These are phyloP conservation scores for Beta vulgaris DNA, from an alignment of 148 eudicot species.

Conservation along the genomic window DNA sequence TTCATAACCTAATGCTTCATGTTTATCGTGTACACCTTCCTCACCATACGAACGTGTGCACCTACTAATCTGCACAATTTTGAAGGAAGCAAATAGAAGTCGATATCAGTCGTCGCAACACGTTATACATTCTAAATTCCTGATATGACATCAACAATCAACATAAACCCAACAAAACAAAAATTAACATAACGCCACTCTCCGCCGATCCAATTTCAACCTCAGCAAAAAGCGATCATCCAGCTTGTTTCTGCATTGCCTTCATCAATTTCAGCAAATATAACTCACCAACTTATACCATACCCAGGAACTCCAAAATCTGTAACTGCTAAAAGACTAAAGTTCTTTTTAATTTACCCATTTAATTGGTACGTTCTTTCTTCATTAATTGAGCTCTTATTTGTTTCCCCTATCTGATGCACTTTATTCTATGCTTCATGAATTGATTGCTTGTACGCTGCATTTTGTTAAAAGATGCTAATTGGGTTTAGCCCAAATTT, in stretches of 20 bases:
- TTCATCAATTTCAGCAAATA: background rate
- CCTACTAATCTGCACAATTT: too few species aligned
- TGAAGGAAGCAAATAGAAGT: too few species aligned
- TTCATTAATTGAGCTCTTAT: background rate
- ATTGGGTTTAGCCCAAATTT: background rate
- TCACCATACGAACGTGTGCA: too few species aligned
- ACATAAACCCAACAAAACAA: too few species aligned
- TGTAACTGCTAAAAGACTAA: too few species aligned
- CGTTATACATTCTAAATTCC: too few species aligned
- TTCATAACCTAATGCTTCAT: too few species aligned
- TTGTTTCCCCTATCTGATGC: background rate
- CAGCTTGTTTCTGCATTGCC: too few species aligned
- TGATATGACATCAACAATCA: too few species aligned
- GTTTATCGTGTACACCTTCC: too few species aligned
- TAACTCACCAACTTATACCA: background rate
- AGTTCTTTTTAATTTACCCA: background rate
- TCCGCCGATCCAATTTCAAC: background rate
- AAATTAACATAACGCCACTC: background rate
- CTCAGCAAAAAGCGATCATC: background rate
- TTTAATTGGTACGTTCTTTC: background rate
- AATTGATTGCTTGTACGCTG: slow-evolving; percentile 1
- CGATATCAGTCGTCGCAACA: too few species aligned
- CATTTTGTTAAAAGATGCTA: background rate
- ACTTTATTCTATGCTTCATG: background rate
- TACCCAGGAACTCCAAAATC: too few species aligned